phyloP scores from a whole-genome alignment of 768 basidiomycete species.

The Kwoniella bestiolae region DNA sequence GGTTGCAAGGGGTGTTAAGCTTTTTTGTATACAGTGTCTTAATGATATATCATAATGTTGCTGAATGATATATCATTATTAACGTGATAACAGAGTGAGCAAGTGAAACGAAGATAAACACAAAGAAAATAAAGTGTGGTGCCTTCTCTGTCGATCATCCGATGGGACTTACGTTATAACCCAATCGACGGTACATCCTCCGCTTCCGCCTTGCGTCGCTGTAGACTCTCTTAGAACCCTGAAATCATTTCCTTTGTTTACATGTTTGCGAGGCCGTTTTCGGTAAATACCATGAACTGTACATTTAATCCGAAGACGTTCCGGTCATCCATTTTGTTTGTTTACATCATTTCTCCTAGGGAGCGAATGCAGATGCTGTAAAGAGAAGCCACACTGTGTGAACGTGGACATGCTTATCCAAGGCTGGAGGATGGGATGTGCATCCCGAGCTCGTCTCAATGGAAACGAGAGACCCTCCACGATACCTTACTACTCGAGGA shows the following conservation, averaged over 20 bases:
- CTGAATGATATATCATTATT: neutral
- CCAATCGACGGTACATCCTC: neutral
- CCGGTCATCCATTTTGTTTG: neutral
- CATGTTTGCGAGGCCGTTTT: neutral
- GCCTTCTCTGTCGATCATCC: neutral
- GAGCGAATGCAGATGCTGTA: neutral
- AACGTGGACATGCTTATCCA: neutral
- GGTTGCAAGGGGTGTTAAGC: neutral
- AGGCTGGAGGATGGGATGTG: neutral
- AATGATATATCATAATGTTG: constrained; percentile 1
- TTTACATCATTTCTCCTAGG: neutral
- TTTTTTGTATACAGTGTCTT: neutral
- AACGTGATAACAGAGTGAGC: neutral
- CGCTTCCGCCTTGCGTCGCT: too few relatives aligned
- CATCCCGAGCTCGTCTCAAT: neutral
- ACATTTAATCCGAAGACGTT: neutral
- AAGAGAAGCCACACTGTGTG: neutral
- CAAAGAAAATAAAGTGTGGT: neutral
- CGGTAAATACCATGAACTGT: too few relatives aligned
- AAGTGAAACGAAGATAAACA: neutral
- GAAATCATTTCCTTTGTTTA: neutral
- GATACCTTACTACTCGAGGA: too few relatives aligned
- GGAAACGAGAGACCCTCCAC: too few relatives aligned
- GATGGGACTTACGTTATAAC: constrained; percentile 1
- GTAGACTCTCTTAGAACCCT: too few relatives aligned